Evolutionary conservation across 2,329 filamentous ascomycete genomes (phyloP).

Genomic region (Exophiala oligosperma): DNA sequence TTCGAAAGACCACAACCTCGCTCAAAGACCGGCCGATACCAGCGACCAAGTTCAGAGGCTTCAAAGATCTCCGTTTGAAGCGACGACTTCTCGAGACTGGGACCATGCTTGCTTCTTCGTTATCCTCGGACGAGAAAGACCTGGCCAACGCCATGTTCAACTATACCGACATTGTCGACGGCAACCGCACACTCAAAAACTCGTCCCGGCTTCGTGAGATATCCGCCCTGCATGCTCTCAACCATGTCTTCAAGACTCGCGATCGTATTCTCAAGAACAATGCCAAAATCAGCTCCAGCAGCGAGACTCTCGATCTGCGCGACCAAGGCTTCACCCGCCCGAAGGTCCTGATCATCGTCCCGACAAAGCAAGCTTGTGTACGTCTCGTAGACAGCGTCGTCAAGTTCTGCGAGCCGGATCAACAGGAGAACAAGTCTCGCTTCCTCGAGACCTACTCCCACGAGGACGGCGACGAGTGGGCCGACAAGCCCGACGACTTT

Average conservation of each 20-base stretch:
- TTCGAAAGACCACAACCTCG: slow-evolving; percentile 10
- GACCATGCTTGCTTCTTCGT: slow-evolving; percentile 47
- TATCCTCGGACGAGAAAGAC: slow-evolving; percentile 63
- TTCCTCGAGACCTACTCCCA: slow-evolving; percentile 82
- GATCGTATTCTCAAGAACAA: slow-evolving; percentile 94
- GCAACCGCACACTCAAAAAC: slow-evolving; percentile 68
- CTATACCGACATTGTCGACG: slow-evolving; percentile 79
- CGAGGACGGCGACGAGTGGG: slow-evolving; percentile 63
- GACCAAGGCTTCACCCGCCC: slow-evolving; percentile 96
- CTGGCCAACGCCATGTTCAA: slow-evolving; percentile 74
- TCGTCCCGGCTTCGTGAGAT: slow-evolving; percentile 69
- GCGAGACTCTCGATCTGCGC: slow-evolving; percentile 68
- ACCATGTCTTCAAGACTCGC: slow-evolving; percentile 90
- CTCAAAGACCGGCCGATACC: background rate
- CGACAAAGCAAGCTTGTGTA: slow-evolving; percentile 83
- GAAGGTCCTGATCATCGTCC: slow-evolving; percentile 86
- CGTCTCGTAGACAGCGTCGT: slow-evolving; percentile 76
- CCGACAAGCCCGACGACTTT: slow-evolving; percentile 82
- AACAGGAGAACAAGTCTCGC: slow-evolving; percentile 91
- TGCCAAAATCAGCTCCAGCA: slow-evolving; percentile 66
- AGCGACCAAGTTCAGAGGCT: background rate
- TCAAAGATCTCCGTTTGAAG: slow-evolving; percentile 57
- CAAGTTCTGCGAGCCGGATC: slow-evolving; percentile 74
- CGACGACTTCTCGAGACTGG: slow-evolving; percentile 63
- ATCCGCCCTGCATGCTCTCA: slow-evolving; percentile 78